A percentile compares a stretch with the other conserved stretches of the same genome.
These are phyloP conservation scores for Nitzschia putrida DNA, from an alignment of 108 stramenopile genomes.

Conservation along the genomic window DNA sequence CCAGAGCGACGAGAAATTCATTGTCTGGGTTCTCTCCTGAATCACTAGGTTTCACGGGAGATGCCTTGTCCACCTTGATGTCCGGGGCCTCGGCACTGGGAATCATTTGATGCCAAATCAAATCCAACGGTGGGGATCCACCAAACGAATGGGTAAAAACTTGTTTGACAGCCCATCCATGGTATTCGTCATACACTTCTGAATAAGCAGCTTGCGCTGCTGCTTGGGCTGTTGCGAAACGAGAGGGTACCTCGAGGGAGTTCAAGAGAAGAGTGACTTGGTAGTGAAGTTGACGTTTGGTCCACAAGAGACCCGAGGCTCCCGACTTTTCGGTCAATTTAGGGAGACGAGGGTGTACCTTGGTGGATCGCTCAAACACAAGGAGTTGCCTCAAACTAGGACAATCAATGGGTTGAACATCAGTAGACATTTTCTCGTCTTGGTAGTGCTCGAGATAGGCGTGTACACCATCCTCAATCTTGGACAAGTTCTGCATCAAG, in stretches of 20 bases:
- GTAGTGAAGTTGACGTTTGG: slow-evolving; percentile 65
- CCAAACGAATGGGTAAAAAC: slow-evolving; percentile 61
- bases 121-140: slow-evolving; percentile 44
- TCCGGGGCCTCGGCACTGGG: slow-evolving; percentile 1
- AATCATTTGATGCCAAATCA: slow-evolving; percentile 41
- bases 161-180: slow-evolving; percentile 73
- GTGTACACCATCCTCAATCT: slow-evolving; percentile 67
- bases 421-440: neutral
- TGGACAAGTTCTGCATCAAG: slow-evolving; percentile 71
- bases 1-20: slow-evolving; percentile 31
- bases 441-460: slow-evolving; percentile 38
- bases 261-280: slow-evolving; percentile 54
- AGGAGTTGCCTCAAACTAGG: slow-evolving; percentile 61
- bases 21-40: slow-evolving; percentile 22
- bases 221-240: slow-evolving; percentile 26
- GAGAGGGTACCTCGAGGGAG: slow-evolving; percentile 39
- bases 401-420: slow-evolving; percentile 3
- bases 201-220: slow-evolving; percentile 65
- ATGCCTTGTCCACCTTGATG: neutral
- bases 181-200: slow-evolving; percentile 64
- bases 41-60: neutral
- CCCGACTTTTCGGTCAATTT: slow-evolving; percentile 55
- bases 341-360: slow-evolving; percentile 51
- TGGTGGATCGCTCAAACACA: slow-evolving; percentile 41
- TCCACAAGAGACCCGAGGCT: slow-evolving; percentile 75